Evolutionary conservation across 1,139 yeast genomes (phyloP).

Genomic region (Magnusiomyces tetraspermus): DNA sequence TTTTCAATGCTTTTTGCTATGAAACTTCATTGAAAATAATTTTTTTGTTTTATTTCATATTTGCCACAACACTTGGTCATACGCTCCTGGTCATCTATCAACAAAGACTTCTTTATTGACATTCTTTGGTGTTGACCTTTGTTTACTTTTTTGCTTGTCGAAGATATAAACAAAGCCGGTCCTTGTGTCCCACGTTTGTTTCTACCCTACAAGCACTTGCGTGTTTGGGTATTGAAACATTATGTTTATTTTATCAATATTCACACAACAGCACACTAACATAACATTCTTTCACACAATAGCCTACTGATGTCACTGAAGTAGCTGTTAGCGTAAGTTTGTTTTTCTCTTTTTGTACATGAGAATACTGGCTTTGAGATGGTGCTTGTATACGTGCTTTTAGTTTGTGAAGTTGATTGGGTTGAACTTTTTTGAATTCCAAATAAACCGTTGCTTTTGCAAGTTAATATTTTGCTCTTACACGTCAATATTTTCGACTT

Average conservation of each 20-base stretch:
- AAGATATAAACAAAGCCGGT: neutral
- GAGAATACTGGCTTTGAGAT: neutral
- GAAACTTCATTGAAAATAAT: neutral
- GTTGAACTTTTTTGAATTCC: neutral
- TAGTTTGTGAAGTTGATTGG: neutral
- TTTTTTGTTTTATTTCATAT: constrained; percentile 2
- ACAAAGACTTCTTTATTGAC: neutral
- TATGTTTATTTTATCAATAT: neutral
- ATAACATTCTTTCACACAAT: constrained; percentile 8
- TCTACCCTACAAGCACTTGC: neutral
- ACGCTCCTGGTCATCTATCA: neutral
- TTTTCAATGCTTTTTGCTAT: neutral
- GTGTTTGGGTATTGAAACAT: neutral
- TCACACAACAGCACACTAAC: constrained; percentile 16
- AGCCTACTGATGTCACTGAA: constrained; percentile 32
- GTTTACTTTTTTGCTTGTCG: neutral
- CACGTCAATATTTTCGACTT: too few species aligned
- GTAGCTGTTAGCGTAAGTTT: constrained; percentile 31
- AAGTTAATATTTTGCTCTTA: too few species aligned
- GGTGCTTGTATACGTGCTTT: neutral
- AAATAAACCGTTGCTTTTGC: neutral
- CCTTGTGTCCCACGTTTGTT: neutral
- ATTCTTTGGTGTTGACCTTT: neutral
- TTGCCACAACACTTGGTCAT: neutral
- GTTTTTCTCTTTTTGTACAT: neutral